Percentiles rank a stretch among this genome's conserved stretches.
These are phyloP conservation scores for Pseudozyma hubeiensis DNA, from an alignment of 1,284 basidiomycete genomes.

Conservation along the genomic window DNA sequence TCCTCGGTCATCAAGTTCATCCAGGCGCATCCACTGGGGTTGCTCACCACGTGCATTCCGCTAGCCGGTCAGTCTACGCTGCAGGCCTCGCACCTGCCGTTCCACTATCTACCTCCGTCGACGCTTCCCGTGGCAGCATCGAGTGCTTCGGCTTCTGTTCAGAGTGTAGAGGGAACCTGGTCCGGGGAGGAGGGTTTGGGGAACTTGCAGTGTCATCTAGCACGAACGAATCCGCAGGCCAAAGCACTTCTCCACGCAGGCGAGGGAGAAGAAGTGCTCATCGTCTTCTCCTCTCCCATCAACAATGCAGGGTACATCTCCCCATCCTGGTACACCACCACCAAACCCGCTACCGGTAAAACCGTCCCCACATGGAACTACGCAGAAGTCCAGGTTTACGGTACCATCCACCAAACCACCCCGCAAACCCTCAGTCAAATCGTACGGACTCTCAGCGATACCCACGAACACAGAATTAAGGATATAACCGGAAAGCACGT, in stretches of 20 bases:
- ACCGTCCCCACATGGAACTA: constrained; percentile 57
- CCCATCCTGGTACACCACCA: constrained; percentile 38
- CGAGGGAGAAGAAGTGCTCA: constrained; percentile 9
- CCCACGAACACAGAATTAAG: constrained; percentile 11
- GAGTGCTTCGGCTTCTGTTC: neutral
- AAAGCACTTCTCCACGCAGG: constrained; percentile 29
- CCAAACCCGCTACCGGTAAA: constrained; percentile 47
- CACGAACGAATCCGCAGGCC: constrained; percentile 47
- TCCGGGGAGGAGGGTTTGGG: constrained; percentile 7
- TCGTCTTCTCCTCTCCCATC: constrained; percentile 32
- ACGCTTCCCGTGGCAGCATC: neutral
- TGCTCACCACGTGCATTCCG: constrained; percentile 45
- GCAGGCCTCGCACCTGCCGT: constrained; percentile 44
- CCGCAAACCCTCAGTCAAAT: constrained; percentile 3
- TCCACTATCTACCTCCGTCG: constrained; percentile 8
- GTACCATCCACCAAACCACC: constrained; percentile 3
- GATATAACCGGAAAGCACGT: neutral
- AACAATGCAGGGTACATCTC: constrained; percentile 39
- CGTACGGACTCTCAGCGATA: constrained; percentile 12
- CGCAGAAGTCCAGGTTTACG: constrained; percentile 45
- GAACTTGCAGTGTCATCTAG: constrained; percentile 34
- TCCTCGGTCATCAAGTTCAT: constrained; percentile 20
- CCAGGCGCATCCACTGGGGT: constrained; percentile 18
- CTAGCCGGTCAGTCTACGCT: constrained; percentile 16
- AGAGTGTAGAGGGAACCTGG: constrained; percentile 11